phyloP scores from a whole-genome alignment of 2,329 filamentous ascomycete genomes.

The Cadophora malorum region DNA sequence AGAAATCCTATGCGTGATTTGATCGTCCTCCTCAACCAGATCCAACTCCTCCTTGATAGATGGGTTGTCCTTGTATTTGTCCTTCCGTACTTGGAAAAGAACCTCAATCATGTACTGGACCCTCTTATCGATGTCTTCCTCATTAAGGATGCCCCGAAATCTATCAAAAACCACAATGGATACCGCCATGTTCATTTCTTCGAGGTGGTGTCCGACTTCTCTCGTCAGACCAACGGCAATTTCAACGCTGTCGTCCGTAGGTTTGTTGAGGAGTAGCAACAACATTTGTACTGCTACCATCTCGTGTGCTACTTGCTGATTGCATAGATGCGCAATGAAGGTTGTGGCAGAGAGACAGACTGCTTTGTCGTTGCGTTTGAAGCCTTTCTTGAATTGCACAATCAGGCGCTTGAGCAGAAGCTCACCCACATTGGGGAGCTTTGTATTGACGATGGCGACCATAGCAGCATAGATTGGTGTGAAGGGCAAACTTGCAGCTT shows the following conservation, averaged over 20 bases:
- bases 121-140: constrained; percentile 95
- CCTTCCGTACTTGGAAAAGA: constrained; percentile 93
- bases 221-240: constrained; percentile 93
- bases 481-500: constrained; percentile 93
- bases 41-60: constrained; percentile 92
- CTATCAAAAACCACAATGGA: constrained; percentile 93
- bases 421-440: constrained; percentile 93
- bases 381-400: constrained; percentile 93
- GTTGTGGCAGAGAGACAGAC: constrained; percentile 93
- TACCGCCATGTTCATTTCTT: constrained; percentile 92
- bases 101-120: constrained; percentile 99
- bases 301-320: constrained; percentile 94
- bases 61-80: constrained; percentile 94
- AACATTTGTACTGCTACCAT: constrained; percentile 93
- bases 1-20: constrained; percentile 87
- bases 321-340: constrained; percentile 93
- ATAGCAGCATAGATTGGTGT: constrained; percentile 96
- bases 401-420: constrained; percentile 84
- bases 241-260: constrained; percentile 96
- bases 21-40: constrained; percentile 95
- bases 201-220: constrained; percentile 91
- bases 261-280: constrained; percentile 89
- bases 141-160: constrained; percentile 92
- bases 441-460: constrained; percentile 96
- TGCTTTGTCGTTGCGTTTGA: constrained; percentile 95